Base-by-base conservation (phyloP, 1,139 yeast genomes). In the Lodderomyces parapsilosis region DNA sequence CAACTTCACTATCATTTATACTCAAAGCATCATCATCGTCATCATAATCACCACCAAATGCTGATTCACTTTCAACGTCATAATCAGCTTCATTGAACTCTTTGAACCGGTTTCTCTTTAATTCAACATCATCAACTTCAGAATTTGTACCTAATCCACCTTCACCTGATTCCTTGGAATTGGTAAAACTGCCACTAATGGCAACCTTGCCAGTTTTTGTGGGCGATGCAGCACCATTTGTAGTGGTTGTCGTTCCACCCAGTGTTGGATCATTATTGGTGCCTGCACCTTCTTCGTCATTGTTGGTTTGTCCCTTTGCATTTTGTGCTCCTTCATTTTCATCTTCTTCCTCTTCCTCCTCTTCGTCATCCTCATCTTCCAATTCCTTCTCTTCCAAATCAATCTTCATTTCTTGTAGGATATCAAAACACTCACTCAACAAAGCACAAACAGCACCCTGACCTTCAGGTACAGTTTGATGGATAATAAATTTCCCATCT, bases 341-440 rank as follows among this genome's bases (percentile, higher is more conserved):
- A 30, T 54, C 59, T 22, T 25, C 36, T 5, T 36, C 31, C 19
- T 18, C 39, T 11, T 33, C 48, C 33, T 48, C 56, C 28, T 50
- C 58, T 2, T 52, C 54, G 14, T 44, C 54, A 32, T 49, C 51
- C 36, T 49, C 59, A 23, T 52, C 54, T 35, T 55, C 60, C 19
- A 74, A 78, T 49, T 78, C 80, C 51, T 69, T 72, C 45, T 87
- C 95, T 57, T 89, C 94, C 48, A 89, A 78, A 58, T 91, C 97
- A 27, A 88, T 85, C 58, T 89, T 86, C 57, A 93, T 72, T 65
- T 93, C 99, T 60, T 93, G 91, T 43, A 88, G 74, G 45, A 91
- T 85, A 63, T 93, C 99, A 60, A 89, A 93, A 63, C 98, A 91
- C 62, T 91, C 98, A 2, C 96, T 94, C 40, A 93, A 71, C 49